Evolutionary conservation across 768 basidiomycete species (phyloP), one percentile per base, ranked within the genome.

Genomic region (Heimioporus sp.): DNA sequence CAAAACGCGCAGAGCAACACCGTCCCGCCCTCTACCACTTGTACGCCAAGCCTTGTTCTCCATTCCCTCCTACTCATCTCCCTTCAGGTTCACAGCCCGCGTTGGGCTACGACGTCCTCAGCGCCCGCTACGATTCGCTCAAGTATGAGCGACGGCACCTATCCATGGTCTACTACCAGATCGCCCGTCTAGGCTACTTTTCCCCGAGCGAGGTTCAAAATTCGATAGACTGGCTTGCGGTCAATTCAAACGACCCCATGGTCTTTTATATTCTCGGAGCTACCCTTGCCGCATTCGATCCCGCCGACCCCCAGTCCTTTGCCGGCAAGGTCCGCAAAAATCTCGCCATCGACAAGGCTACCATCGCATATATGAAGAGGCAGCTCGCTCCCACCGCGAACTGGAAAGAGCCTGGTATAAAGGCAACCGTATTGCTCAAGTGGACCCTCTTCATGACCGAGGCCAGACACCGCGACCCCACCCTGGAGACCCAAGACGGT

Each of bases 381-480:
- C 81, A 80, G 53, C 69, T 89, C 8, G 72, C 76, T 13, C 62
- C 78, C 10, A 58, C 76, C 3, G 70, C 79, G 2, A 69, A 76
- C 15, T 93, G 91, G 90, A 85, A 78, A 48, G 84, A 87, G 17
- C 70, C 76, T 2, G 83, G 83, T 2, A 69, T 96, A 15, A 89
- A 86, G 61, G 85, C 90, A 0, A 76, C 80, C 2, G 62, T 94
- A 6, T 69, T 87, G n/a, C 76, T 97, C 36, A 90, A 91, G 63
- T 95, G 92, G 91, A 87, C 92, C 0, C 75, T 95, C 52, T 91
- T 92, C 67, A 73, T 92, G 57, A 85, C 90, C 2, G 85, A 90
- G 56, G 78, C 83, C 7, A 78, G 91, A 21, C 84, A 87, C 63
- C 79, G 80, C 17, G 83, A 90, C 58, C 72, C 82, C 2, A 75